phyloP scores from a whole-genome alignment of 192 early-diverging fungal species.

The Phycomyces nitens region DNA sequence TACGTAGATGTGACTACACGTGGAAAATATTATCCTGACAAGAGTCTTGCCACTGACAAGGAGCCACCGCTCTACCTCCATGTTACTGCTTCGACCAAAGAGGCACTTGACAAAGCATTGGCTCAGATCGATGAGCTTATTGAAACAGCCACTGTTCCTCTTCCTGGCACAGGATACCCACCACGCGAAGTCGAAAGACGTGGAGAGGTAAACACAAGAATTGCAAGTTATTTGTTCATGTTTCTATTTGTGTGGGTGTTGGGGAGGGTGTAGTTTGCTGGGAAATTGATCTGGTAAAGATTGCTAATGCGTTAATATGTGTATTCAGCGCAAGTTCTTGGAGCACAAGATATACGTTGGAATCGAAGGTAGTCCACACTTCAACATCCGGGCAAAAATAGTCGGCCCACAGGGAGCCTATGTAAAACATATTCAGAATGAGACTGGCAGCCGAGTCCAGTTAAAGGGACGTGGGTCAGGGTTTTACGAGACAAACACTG shows the following conservation, averaged over 20 bases:
- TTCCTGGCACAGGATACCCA: constrained; percentile 13
- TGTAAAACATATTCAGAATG: constrained; percentile 85
- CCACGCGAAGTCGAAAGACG: constrained; percentile 1
- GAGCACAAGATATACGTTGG: constrained; percentile 72
- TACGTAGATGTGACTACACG: constrained; percentile 79
- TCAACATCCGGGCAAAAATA: constrained; percentile 83
- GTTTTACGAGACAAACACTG: constrained; percentile 60
- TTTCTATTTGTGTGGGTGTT: too few relatives aligned
- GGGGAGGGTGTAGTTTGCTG: too few relatives aligned
- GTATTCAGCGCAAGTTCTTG: constrained; percentile 41
- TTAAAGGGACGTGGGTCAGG: constrained; percentile 85
- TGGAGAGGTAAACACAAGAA: not conserved
- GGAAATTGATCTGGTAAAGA: too few relatives aligned
- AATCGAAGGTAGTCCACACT: constrained; percentile 69
- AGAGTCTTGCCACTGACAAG: constrained; percentile 64
- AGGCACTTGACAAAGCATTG: constrained; percentile 68
- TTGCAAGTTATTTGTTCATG: not conserved
- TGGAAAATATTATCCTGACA: constrained; percentile 78
- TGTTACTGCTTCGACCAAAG: constrained; percentile 63
- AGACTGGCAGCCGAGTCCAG: constrained; percentile 74
- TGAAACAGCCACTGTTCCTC: constrained; percentile 49
- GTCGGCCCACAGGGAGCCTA: constrained; percentile 77
- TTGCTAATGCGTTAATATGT: constrained; percentile 6
- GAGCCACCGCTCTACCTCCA: constrained; percentile 82
- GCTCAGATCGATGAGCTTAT: constrained; percentile 73